Evolutionary conservation across 495 filamentous ascomycete genomes (phyloP), one percentile per base, ranked within the genome.

Genomic region (Trichocladium antarcticum): DNA sequence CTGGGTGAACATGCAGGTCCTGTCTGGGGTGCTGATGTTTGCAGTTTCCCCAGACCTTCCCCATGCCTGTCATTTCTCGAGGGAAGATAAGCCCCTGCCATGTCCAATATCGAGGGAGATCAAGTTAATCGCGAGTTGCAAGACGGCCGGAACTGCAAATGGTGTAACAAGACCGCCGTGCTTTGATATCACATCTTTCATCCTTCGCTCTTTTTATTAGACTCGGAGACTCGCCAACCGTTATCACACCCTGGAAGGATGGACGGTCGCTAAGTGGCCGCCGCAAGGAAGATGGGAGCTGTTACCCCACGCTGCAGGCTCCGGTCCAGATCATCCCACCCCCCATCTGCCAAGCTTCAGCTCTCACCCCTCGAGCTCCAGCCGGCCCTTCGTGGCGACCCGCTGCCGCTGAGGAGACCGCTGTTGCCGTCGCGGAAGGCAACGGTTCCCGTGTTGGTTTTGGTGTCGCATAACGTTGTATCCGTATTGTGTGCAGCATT

Each of bases 181-280:
- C 42, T n/a, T n/a, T n/a, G 53, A 47, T 55, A 55, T 55, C 53
- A 55, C 53, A 55, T 43, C 42, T 37, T 27, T 42, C 47, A 27
- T 27, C 24, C 24, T 27, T 8, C 24, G 24, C 14, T 17, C 5
- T 28, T 11, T 1, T 42, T 9, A 5, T 42, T 21, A 1, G 27
- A 0, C 22, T 34, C 7, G 32, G 29, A 14, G n/a, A 32, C 15
- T 29, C 5, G 24, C 24, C 4, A 27, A 27, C 24, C 24, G 24
- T 27, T 27, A 27, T 27, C 24, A 27, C 9, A 16, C 15, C 6
- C 8, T 32, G 32, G 31, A 14, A 29, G 24, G 28, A 45, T 19
- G 2, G 3, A 27, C 22, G 27, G 27, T 42, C 2, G 12, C 15
- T 17, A 12, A 5, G 5, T 29, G 8, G 14, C 24, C 31, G 15